These are phyloP conservation scores for Caryocar brasiliense DNA, from an alignment of 441 rosid species.

Conservation along the genomic window DNA sequence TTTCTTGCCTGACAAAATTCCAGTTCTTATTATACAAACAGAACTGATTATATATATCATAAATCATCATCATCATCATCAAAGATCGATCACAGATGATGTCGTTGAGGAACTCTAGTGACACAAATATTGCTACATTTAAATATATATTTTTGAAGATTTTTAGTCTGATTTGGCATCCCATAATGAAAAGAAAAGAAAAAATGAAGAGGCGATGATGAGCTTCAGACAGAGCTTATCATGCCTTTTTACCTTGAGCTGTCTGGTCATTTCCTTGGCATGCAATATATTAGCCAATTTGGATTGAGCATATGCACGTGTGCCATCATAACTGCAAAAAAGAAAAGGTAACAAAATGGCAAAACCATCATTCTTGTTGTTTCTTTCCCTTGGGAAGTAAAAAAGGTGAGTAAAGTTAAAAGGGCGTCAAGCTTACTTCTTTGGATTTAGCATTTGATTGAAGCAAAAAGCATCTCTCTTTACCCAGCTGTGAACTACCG, in stretches of 20 bases:
- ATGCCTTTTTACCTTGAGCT: conserved; percentile 65
- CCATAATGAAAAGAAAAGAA: neutral
- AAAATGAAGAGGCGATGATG: neutral
- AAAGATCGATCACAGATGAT: too few species aligned
- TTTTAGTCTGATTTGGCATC: too few species aligned
- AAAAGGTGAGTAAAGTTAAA: neutral
- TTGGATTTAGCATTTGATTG: conserved; percentile 51
- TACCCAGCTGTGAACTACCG: conserved; percentile 80
- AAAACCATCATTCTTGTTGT: too few species aligned
- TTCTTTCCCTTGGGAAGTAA: too few species aligned
- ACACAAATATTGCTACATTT: neutral
- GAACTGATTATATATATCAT: too few species aligned
- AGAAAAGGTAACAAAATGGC: neutral
- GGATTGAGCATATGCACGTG: conserved; percentile 78
- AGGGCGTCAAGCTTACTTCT: conserved; percentile 29
- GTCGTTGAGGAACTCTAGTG: too few species aligned
- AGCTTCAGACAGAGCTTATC: too few species aligned
- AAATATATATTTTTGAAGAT: too few species aligned
- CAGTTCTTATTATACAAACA: neutral
- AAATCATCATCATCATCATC: too few species aligned
- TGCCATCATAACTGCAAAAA: conserved; percentile 55
- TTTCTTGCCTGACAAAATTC: conserved; percentile 46
- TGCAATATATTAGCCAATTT: conserved; percentile 75
- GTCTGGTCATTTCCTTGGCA: conserved; percentile 62
- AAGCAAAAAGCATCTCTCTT: conserved; percentile 55